These are phyloP conservation scores for Amphibolis antarctica DNA, from an alignment of 106 monocot genomes.

Conservation along the genomic window DNA sequence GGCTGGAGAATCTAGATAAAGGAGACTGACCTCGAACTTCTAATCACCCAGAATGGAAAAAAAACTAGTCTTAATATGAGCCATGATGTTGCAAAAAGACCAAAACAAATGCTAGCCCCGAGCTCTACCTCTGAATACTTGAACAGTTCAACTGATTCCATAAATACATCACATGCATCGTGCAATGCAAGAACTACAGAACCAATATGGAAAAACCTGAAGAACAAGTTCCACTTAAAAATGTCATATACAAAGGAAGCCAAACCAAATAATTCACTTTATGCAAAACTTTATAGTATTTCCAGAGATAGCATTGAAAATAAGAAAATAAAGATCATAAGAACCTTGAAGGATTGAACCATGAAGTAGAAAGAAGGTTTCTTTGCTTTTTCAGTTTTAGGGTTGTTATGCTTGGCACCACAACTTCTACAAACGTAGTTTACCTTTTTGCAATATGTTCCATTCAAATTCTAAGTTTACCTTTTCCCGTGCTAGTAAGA, in stretches of 20 bases:
- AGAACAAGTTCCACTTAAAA: not conserved
- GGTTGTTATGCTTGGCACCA: too few relatives aligned
- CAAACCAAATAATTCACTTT: too few relatives aligned
- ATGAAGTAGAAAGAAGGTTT: too few relatives aligned
- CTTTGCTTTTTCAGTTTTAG: too few relatives aligned
- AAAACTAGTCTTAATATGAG: slow-evolving; percentile 57
- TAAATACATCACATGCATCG: slow-evolving; percentile 90
- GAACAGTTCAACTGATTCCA: slow-evolving; percentile 84
- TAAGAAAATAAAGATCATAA: too few relatives aligned
- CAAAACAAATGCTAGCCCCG: slow-evolving; percentile 44
- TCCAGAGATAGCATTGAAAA: too few relatives aligned
- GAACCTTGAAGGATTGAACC: too few relatives aligned
- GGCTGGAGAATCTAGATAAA: not conserved
- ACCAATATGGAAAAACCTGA: slow-evolving; percentile 85
- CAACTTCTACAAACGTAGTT: too few relatives aligned
- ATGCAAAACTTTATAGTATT: too few relatives aligned
- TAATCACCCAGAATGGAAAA: slow-evolving; percentile 76
- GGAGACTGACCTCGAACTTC: slow-evolving; percentile 71
- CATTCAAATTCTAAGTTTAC: too few relatives aligned
- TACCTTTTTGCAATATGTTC: too few relatives aligned
- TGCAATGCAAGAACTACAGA: slow-evolving; percentile 78
- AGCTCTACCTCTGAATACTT: slow-evolving; percentile 59
- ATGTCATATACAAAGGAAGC: not conserved
- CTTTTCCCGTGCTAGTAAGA: too few relatives aligned
- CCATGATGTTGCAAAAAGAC: slow-evolving; percentile 70